Conservation (phyloP, 345 rosid species). For the Pistacia vera region DNA sequence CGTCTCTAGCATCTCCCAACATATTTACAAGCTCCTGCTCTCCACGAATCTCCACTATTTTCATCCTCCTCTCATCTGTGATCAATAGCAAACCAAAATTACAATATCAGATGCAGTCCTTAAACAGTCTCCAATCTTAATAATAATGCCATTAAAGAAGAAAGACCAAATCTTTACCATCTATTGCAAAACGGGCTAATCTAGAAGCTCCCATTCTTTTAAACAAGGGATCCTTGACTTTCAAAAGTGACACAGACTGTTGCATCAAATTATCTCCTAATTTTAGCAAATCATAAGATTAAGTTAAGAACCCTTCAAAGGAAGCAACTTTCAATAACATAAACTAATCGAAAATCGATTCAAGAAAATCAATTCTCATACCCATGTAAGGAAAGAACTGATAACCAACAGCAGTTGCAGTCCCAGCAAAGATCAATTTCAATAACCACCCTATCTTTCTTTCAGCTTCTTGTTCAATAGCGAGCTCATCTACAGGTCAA, state of each 20-base stretch:
- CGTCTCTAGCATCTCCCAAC: slow-evolving; percentile 81
- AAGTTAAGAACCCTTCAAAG: slow-evolving; percentile 1
- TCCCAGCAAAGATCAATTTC: slow-evolving; percentile 77
- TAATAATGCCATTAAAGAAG: neutral
- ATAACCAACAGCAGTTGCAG: slow-evolving; percentile 67
- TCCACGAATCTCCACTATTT: slow-evolving; percentile 86
- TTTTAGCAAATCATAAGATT: slow-evolving; percentile 14
- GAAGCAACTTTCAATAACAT: slow-evolving; percentile 13
- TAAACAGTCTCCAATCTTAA: neutral
- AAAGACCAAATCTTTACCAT: slow-evolving; percentile 45
- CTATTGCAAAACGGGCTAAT: slow-evolving; percentile 78
- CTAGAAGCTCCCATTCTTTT: slow-evolving; percentile 94
- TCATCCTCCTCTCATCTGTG: slow-evolving; percentile 86
- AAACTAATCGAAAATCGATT: neutral
- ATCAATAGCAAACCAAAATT: slow-evolving; percentile 15
- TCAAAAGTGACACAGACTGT: slow-evolving; percentile 85
- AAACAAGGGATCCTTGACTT: slow-evolving; percentile 88
- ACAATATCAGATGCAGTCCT: neutral
- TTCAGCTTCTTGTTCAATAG: slow-evolving; percentile 83
- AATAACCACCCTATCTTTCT: slow-evolving; percentile 86
- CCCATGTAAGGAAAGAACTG: slow-evolving; percentile 92
- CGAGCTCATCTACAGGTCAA: slow-evolving; percentile 52
- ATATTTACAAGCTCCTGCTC: slow-evolving; percentile 77
- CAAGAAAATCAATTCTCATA: slow-evolving; percentile 27
- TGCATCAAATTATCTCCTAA: slow-evolving; percentile 85